Evolutionary conservation across 306 rosid species (phyloP), one percentile per base, ranked within the genome.

Genomic region (Prunus fruticosa): DNA sequence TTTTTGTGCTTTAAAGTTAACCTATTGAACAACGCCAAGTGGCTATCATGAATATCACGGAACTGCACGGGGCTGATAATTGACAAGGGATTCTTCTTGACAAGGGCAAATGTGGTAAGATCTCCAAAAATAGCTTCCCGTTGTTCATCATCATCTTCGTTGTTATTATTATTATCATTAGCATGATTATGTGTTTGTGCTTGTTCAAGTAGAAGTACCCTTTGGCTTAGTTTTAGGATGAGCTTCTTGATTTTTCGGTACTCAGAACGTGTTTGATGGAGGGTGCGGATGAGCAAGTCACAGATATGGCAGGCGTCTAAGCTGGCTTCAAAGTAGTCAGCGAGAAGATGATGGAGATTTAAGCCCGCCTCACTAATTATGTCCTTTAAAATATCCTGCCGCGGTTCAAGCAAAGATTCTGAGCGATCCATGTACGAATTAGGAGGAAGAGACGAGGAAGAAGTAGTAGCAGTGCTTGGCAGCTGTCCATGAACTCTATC

Each of bases 321-420:
- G 87, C 87, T 95, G 25, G 96, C 89, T 72, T 89, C 84, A n/a
- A 95, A 92, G 80, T 88, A 95, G 11, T 92, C 88, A 2, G 85
- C 45, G 18, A 95, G 80, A 81, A 92, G 93, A 69, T 63, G 82
- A 45, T 95, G 93, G 49, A 83, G 60, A 54, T 79, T 80, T n/a
- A 80, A 60, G 67, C 69, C 76, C 18, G 74, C 49, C 27, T 60
- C 27, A 11, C 4, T 2, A 0, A 74, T 78, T 75, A 91, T 71
- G 64, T 78, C 65, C 57, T 72, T 27, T 6, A 94, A 82, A 64
- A 78, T 80, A 46, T 92, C 92, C 82, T 89, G 92, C n/a, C 82
- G 78, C 0, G 99, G 99, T 50, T 92, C 92, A 1, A 95, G 92
- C 74, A 90, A 72, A 52, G 64, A 58, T 69, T 85, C 78, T 0